Evolutionary conservation across 345 rosid species (phyloP).

Genomic region (Salix viminalis): DNA sequence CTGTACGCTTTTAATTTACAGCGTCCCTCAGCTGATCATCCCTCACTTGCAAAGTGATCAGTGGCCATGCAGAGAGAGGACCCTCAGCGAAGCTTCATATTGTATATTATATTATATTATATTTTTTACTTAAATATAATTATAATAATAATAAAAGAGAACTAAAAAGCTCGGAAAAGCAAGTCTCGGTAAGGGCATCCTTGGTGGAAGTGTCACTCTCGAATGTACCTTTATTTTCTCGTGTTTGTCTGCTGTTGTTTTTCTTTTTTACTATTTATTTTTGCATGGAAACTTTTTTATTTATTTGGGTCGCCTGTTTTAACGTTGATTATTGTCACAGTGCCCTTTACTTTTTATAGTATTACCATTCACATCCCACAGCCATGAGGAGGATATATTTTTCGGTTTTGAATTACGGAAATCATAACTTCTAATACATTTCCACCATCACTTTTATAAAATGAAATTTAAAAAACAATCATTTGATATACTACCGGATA

Average conservation of each 20-base stretch:
- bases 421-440: not conserved
- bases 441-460: too few species aligned
- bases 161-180: slow-evolving; percentile 13
- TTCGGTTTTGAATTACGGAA: not conserved
- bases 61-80: slow-evolving; percentile 31
- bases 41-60: slow-evolving; percentile 6
- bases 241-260: slow-evolving; percentile 14
- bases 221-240: slow-evolving; percentile 35
- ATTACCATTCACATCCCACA: not conserved
- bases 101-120: not conserved
- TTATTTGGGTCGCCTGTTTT: not conserved
- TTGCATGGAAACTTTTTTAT: slow-evolving; percentile 16
- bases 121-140: not conserved
- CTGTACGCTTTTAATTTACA: slow-evolving; percentile 6
- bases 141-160: not conserved
- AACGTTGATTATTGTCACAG: slow-evolving; percentile 1
- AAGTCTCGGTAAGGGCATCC: slow-evolving; percentile 30
- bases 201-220: slow-evolving; percentile 38
- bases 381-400: not conserved
- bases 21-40: slow-evolving; percentile 2
- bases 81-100: slow-evolving; percentile 15
- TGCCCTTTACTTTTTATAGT: not conserved
- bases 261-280: not conserved
- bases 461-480: too few species aligned
- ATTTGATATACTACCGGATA: too few species aligned